Percentiles rank a stretch among this genome's conserved stretches.
Conservation (phyloP, 176 grass and related monocot genomes). For the Pontederia crassipes region DNA sequence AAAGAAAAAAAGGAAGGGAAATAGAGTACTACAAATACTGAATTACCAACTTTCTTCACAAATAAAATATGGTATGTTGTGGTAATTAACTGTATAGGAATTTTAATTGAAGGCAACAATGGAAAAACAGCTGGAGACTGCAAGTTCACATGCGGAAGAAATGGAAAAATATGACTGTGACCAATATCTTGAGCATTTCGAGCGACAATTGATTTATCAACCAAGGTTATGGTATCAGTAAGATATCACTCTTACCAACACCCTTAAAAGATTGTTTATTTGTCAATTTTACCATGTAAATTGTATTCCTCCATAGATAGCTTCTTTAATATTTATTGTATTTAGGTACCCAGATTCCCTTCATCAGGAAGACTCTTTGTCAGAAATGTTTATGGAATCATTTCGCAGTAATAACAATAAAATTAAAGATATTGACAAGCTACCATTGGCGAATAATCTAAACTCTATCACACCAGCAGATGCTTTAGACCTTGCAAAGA, state of each 20-base stretch:
- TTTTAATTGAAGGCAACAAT: conserved; percentile 15
- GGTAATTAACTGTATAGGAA: background rate
- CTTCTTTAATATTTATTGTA: background rate
- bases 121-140: conserved; percentile 20
- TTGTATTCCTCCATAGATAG: conserved; percentile 3
- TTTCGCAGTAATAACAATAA: background rate
- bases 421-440: background rate
- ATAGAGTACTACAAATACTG: background rate
- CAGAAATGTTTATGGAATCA: background rate
- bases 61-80: background rate
- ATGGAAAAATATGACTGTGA: conserved; percentile 35
- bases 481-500: conserved; percentile 3
- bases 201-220: conserved; percentile 28
- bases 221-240: conserved; percentile 23
- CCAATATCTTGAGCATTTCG: conserved; percentile 30
- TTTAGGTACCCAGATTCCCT: conserved; percentile 6
- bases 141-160: conserved; percentile 12
- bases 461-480: background rate
- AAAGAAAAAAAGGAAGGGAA: background rate
- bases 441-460: conserved; percentile 1
- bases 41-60: background rate
- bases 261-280: background rate
- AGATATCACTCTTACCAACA: background rate
- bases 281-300: background rate
- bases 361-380: conserved; percentile 4